Evolutionary conservation across 495 filamentous ascomycete genomes (phyloP).

Genomic region (Lepidopterella palustris): DNA sequence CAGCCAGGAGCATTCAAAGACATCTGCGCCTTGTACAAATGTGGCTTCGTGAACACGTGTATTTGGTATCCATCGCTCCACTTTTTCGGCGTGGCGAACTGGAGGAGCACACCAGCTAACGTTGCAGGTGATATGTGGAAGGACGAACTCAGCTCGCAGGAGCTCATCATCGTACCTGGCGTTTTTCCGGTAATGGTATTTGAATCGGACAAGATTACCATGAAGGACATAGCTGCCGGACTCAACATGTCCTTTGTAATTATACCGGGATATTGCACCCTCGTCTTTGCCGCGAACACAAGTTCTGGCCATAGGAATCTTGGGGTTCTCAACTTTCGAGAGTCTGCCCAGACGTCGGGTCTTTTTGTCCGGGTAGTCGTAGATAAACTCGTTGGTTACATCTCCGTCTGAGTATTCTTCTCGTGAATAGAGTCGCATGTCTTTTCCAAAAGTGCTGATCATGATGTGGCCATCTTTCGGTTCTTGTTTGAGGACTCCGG

Average conservation of each 20-base stretch:
- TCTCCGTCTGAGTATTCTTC: conserved; percentile 46
- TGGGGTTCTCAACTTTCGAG: conserved; percentile 23
- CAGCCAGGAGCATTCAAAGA: conserved; percentile 50
- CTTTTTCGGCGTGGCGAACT: conserved; percentile 45
- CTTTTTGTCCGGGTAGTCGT: conserved; percentile 38
- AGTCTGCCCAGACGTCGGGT: conserved; percentile 17
- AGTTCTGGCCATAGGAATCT: conserved; percentile 44
- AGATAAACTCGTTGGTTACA: conserved; percentile 46
- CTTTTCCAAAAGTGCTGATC: conserved; percentile 45
- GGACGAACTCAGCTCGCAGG: conserved; percentile 50
- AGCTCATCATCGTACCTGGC: conserved; percentile 51
- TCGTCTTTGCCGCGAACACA: conserved; percentile 46
- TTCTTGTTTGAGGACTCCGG: conserved; percentile 19
- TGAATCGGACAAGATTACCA: conserved; percentile 50
- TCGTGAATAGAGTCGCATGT: conserved; percentile 44
- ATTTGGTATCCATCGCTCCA: conserved; percentile 54
- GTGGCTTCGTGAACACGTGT: conserved; percentile 54
- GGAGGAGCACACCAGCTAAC: conserved; percentile 57
- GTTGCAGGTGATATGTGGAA: conserved; percentile 49
- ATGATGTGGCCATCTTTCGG: conserved; percentile 34
- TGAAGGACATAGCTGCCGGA: conserved; percentile 51
- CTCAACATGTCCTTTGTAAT: conserved; percentile 49
- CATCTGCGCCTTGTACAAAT: conserved; percentile 48
- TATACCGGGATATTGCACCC: conserved; percentile 48
- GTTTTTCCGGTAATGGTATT: conserved; percentile 53